phyloP scores from a whole-genome alignment of 2,329 filamentous ascomycete genomes.

The Thermoascus crustaceus region DNA sequence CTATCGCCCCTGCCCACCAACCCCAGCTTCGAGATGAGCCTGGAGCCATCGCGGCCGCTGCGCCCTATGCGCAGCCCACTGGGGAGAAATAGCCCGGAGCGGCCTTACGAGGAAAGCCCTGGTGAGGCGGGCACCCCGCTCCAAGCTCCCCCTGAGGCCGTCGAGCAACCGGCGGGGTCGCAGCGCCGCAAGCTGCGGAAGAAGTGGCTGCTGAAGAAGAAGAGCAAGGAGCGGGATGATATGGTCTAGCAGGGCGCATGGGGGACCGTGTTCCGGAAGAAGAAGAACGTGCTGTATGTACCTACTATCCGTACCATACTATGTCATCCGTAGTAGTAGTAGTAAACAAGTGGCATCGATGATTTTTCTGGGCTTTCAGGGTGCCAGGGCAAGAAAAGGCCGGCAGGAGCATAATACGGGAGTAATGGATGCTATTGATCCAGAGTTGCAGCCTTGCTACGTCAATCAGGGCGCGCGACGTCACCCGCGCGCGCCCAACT shows the following conservation, averaged over 20 bases:
- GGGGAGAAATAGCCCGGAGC: slow-evolving; percentile 25
- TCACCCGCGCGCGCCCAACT: no score
- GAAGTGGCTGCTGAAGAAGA: slow-evolving; percentile 4
- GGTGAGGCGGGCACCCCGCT: neutral
- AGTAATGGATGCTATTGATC: no score
- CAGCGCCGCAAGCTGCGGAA: slow-evolving; percentile 1
- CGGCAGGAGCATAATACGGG: no score
- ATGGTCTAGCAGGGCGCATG: no score
- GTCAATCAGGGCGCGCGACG: neutral
- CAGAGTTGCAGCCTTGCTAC: slow-evolving; percentile 1
- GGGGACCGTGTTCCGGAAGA: no score
- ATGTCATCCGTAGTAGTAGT: no score
- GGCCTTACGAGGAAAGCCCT: neutral
- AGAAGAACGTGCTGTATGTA: no score
- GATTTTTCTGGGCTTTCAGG: no score
- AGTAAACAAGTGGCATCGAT: no score
- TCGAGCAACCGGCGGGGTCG: neutral
- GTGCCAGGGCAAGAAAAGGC: no score
- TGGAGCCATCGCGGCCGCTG: slow-evolving; percentile 12
- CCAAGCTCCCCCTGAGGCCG: neutral
- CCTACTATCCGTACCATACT: no score
- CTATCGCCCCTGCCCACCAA: slow-evolving; percentile 4
- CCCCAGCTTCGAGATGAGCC: slow-evolving; percentile 11
- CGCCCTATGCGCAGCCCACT: slow-evolving; percentile 27
- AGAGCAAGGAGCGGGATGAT: slow-evolving; percentile 1